Conservation (phyloP, 169 alveolate genomes). For the Plasmodium adleri region DNA sequence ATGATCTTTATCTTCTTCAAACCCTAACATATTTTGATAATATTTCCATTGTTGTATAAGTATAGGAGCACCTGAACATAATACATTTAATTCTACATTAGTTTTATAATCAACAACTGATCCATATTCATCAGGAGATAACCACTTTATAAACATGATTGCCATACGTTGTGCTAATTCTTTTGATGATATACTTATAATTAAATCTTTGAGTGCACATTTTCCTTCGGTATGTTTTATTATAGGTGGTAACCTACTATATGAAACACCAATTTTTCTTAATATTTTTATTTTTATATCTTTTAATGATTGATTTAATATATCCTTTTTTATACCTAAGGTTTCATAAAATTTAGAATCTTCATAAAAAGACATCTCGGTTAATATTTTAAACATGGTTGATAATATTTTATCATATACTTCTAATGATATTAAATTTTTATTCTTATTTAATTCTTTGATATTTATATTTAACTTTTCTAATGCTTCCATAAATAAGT, state of each 20-base stretch:
- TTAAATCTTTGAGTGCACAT: slow-evolving; percentile 20
- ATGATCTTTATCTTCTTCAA: slow-evolving; percentile 60
- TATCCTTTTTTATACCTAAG: slow-evolving; percentile 21
- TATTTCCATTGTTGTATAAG: slow-evolving; percentile 69
- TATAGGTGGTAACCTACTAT: slow-evolving; percentile 56
- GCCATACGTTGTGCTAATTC: slow-evolving; percentile 68
- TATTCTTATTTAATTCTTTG: background rate
- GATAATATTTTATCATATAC: slow-evolving; percentile 44
- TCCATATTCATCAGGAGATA: slow-evolving; percentile 61
- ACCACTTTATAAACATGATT: slow-evolving; percentile 51
- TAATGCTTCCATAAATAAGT: slow-evolving; percentile 17
- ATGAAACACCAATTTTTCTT: slow-evolving; percentile 48
- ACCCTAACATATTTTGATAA: slow-evolving; percentile 36
- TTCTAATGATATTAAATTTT: slow-evolving; percentile 17
- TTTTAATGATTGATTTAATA: slow-evolving; percentile 36
- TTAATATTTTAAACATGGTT: slow-evolving; percentile 59
- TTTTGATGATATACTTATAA: slow-evolving; percentile 52
- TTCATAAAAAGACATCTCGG: slow-evolving; percentile 47
- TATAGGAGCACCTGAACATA: slow-evolving; percentile 64
- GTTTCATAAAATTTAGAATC: slow-evolving; percentile 30
- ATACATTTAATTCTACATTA: slow-evolving; percentile 45
- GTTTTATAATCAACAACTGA: slow-evolving; percentile 15
- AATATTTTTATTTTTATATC: slow-evolving; percentile 40
- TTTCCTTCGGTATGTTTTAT: slow-evolving; percentile 11
- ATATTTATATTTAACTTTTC: slow-evolving; percentile 11